Conservation (phyloP, 2,329 filamentous ascomycete genomes). For the Pestalotiopsis sp. region DNA sequence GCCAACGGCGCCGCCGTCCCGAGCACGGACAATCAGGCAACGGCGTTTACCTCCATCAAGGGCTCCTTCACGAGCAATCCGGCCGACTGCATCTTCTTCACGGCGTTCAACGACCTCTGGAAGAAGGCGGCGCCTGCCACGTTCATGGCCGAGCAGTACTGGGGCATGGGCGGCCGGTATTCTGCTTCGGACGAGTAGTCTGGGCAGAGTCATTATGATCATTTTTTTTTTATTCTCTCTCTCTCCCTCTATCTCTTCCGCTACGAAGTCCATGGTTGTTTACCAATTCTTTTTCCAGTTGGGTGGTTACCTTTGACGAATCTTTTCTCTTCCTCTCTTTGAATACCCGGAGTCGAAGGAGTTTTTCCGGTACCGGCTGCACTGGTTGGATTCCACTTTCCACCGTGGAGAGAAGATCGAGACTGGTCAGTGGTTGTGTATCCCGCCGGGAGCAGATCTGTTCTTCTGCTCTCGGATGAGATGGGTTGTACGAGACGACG, state of each 20-base stretch:
- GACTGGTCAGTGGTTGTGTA: too few relatives aligned
- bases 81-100: slow-evolving; percentile 69
- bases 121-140: slow-evolving; percentile 66
- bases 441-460: too few relatives aligned
- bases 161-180: slow-evolving; percentile 60
- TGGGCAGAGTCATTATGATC: not conserved
- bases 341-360: not conserved
- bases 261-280: not conserved
- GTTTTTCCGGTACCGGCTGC: not conserved
- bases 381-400: too few relatives aligned
- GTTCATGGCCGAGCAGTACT: slow-evolving; percentile 75
- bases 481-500: too few relatives aligned
- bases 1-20: slow-evolving; percentile 72
- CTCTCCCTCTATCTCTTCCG: not conserved
- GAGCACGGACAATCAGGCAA: slow-evolving; percentile 64
- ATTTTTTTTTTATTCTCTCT: not conserved
- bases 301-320: not conserved
- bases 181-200: slow-evolving; percentile 29
- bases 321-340: not conserved
- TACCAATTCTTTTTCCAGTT: not conserved
- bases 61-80: slow-evolving; percentile 53
- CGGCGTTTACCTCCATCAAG: slow-evolving; percentile 68
- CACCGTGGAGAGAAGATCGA: too few relatives aligned
- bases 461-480: too few relatives aligned
- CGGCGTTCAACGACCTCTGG: slow-evolving; percentile 80